Evolutionary conservation across 768 basidiomycete species (phyloP).

Genomic region (Suillus bovinus): DNA sequence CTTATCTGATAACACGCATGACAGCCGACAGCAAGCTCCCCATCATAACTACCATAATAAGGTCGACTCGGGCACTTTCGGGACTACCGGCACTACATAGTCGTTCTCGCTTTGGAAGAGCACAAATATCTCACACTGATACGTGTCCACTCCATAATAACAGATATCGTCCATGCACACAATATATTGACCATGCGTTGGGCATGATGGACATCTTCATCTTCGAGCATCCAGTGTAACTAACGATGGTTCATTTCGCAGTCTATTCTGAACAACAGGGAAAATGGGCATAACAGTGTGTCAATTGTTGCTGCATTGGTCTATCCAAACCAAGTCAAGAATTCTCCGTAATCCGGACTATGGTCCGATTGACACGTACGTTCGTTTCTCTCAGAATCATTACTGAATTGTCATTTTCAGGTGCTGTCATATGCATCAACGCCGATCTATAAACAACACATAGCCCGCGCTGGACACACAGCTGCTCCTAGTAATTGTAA

Average conservation of each 20-base stretch:
- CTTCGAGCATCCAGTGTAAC: conserved; percentile 42
- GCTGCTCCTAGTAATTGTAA: no score
- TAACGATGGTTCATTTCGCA: conserved; percentile 53
- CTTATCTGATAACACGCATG: background rate
- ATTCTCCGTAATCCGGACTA: conserved; percentile 47
- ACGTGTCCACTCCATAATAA: background rate
- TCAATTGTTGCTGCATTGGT: conserved; percentile 42
- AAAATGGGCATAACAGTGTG: conserved; percentile 75
- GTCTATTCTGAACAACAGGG: conserved; percentile 39
- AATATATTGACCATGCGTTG: no score
- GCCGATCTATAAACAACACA: no score
- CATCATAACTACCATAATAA: background rate
- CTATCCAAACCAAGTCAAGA: conserved; percentile 29
- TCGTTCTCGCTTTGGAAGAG: no score
- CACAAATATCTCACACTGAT: background rate
- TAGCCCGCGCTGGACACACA: no score
- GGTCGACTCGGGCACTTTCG: background rate
- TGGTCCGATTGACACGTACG: conserved; percentile 48
- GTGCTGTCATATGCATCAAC: no score
- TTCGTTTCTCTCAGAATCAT: conserved; percentile 66
- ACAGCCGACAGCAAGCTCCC: background rate
- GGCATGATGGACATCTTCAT: conserved; percentile 67
- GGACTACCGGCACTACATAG: no score
- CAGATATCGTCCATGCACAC: no score
- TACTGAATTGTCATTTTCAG: conserved; percentile 55